Conservation (phyloP, 805 yeast genomes). For the Cyberlindnera xylosilytica region DNA sequence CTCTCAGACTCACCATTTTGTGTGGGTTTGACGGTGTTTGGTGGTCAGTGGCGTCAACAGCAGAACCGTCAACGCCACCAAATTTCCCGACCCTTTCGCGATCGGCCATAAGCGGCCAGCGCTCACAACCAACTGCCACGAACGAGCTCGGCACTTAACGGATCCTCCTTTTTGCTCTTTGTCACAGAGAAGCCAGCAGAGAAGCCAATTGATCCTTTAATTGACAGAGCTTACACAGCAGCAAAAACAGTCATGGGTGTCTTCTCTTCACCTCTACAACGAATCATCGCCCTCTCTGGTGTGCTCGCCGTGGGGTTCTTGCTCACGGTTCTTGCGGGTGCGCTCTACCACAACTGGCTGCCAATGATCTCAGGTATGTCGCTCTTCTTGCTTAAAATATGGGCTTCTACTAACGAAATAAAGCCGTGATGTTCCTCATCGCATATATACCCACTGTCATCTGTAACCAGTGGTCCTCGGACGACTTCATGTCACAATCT, state of each 20-base stretch:
- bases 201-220: no score
- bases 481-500: conserved; percentile 52
- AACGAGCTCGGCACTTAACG: conserved; percentile 5
- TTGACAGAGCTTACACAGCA: no score
- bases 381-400: not conserved
- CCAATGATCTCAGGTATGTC: conserved; percentile 58
- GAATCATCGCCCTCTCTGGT: conserved; percentile 69
- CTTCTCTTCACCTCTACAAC: conserved; percentile 50
- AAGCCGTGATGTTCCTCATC: conserved; percentile 44
- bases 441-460: conserved; percentile 59
- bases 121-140: not conserved
- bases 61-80: conserved; percentile 1
- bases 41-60: not conserved
- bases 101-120: not conserved
- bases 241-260: no score
- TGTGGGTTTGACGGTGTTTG: not conserved
- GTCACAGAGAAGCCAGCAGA: no score
- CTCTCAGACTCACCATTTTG: conserved; percentile 5
- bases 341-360: conserved; percentile 74
- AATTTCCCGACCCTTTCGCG: conserved; percentile 2
- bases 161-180: no score
- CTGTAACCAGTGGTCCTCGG: conserved; percentile 43
- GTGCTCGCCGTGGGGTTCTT: conserved; percentile 77
- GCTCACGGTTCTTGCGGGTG: conserved; percentile 70
- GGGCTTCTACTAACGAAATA: not conserved